phyloP scores from a whole-genome alignment of 2,329 filamentous ascomycete genomes.

The Ophiostoma novo-ulmi region DNA sequence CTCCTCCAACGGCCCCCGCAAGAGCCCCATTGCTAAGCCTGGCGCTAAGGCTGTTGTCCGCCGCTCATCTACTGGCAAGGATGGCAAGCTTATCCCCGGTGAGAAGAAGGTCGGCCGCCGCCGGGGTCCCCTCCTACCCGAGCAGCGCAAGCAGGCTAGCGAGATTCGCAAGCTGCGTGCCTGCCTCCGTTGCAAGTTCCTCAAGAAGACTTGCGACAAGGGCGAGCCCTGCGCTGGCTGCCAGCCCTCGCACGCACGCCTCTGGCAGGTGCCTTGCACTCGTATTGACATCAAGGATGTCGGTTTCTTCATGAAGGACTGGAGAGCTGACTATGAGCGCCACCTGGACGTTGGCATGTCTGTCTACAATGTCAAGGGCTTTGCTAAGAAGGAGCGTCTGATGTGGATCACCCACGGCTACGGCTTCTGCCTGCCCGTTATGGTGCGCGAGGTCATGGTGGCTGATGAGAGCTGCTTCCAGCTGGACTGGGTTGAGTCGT shows the following conservation, averaged over 20 bases:
- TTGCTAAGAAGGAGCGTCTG: slow-evolving; percentile 58
- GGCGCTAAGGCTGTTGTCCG: slow-evolving; percentile 73
- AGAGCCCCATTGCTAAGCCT: slow-evolving; percentile 74
- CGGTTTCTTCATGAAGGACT: slow-evolving; percentile 98
- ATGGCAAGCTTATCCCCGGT: slow-evolving; percentile 59
- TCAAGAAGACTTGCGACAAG: slow-evolving; percentile 99
- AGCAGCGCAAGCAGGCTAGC: slow-evolving; percentile 92
- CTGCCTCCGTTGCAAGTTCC: slow-evolving; percentile 92
- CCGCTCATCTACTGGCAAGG: slow-evolving; percentile 68
- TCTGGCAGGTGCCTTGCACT: slow-evolving; percentile 97
- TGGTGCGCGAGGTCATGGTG: slow-evolving; percentile 89
- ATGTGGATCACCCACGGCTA: slow-evolving; percentile 97
- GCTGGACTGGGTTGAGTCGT: slow-evolving; percentile 87
- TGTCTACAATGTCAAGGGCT: slow-evolving; percentile 90
- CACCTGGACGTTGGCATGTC: slow-evolving; percentile 83
- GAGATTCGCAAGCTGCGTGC: slow-evolving; percentile 94
- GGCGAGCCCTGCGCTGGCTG: slow-evolving; percentile 93
- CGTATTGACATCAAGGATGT: slow-evolving; percentile 99
- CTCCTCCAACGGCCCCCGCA: slow-evolving; percentile 60
- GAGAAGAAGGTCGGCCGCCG: slow-evolving; percentile 93
- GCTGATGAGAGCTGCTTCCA: slow-evolving; percentile 88
- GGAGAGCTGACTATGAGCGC: slow-evolving; percentile 93
- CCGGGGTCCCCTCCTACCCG: slow-evolving; percentile 82
- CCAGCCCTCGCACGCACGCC: slow-evolving; percentile 86
- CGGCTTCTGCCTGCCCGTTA: slow-evolving; percentile 85